Evolutionary conservation across 2,329 filamentous ascomycete species (phyloP).

Genomic region (Malbranchea zuffiana): DNA sequence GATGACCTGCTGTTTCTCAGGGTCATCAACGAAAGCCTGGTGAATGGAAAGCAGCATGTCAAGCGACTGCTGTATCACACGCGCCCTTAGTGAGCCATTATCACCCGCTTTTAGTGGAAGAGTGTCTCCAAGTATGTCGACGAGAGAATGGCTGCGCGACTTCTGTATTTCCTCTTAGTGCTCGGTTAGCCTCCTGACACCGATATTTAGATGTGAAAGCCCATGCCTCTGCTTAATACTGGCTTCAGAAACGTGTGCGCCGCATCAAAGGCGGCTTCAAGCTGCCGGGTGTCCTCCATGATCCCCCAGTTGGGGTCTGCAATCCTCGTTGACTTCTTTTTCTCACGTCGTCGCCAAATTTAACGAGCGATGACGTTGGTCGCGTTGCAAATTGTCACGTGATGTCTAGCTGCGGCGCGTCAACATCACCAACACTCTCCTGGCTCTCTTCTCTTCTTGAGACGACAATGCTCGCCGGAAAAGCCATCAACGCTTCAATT

Average conservation of each 20-base stretch:
- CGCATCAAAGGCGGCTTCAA: conserved; percentile 26
- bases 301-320: too few relatives aligned
- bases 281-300: conserved; percentile 23
- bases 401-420: too few relatives aligned
- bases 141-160: conserved; percentile 24
- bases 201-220: conserved; percentile 11
- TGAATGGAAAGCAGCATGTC: conserved; percentile 27
- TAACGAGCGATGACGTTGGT: too few relatives aligned
- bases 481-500: too few relatives aligned
- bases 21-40: conserved; percentile 22
- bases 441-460: too few relatives aligned
- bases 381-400: too few relatives aligned
- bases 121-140: conserved; percentile 24
- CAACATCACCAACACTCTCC: too few relatives aligned
- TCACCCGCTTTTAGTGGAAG: conserved; percentile 9
- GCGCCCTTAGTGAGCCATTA: conserved; percentile 17
- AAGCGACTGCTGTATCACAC: conserved; percentile 27
- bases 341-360: too few relatives aligned
- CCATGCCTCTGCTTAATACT: conserved; percentile 33
- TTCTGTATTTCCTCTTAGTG: conserved; percentile 30
- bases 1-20: conserved; percentile 5
- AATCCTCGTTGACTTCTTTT: too few relatives aligned
- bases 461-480: too few relatives aligned
- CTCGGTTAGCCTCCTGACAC: conserved; percentile 21
- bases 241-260: conserved; percentile 29